Base-by-base conservation (phyloP, 2,329 filamentous ascomycete genomes). In the Daldinia eschscholtzii region DNA sequence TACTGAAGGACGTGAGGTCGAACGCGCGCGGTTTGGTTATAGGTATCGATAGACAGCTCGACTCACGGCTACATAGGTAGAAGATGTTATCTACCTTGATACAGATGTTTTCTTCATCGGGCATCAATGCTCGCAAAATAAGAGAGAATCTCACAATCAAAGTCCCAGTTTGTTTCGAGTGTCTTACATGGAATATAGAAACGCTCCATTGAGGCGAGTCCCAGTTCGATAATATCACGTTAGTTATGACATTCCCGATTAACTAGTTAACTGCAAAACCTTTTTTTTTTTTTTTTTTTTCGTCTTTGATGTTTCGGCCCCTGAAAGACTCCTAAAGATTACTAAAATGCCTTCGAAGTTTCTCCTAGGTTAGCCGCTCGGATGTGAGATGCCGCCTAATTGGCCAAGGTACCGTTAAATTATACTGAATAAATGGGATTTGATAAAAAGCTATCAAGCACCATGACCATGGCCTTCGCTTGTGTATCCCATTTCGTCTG, bases 131-230 rank as follows among this genome's bases (percentile, higher is more conserved):
- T n/a, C 12, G 10, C 41, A 20, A 37, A 56, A 23, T 55, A 6
- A 20, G 7, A 20, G 7, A 23, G 33, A 30, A 61, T 33, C 41
- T 59, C n/a, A 39, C 28, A 44, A 52, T 20, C 23, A 41, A 10
- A 39, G 5, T 15, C 52, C n/a, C 48, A 37, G 42, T 44, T 55
- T 50, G 67, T 67, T 70, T 67, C 60, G 61, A 62, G 28, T 50
- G 20, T 28, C 55, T 39, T 56, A 57, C 57, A 57, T 50, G 67
- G 58, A 64, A 39, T 56, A 28, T 42, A 64, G 67, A 63, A 67
- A 67, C 61, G 57, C 57, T 59, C 64, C 46, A 56, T 50, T 62
- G 57, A 26, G 52, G 41, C 23, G 58, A 42, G 18, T 41, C 61
- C 50, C 35, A 61, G 26, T 35, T 57, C 20, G 28, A n/a, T n/a